Evolutionary conservation across 495 filamentous ascomycete species (phyloP).

Genomic region (Elaphomyces granulatus): DNA sequence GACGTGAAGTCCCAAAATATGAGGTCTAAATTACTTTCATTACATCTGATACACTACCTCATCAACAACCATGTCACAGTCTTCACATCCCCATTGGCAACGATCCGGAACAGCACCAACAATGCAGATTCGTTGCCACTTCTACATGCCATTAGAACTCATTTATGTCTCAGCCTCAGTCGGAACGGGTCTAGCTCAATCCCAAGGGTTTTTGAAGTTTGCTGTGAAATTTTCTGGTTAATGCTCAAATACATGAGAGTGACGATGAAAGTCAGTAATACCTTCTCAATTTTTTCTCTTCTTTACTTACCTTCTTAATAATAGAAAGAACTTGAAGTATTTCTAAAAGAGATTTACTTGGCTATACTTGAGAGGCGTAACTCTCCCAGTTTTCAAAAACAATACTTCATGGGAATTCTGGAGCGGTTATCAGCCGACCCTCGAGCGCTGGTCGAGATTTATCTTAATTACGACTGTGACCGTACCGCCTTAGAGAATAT

Average conservation of each 20-base stretch:
- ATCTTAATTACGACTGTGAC: slow-evolving; percentile 98
- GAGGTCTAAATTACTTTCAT: slow-evolving; percentile 89
- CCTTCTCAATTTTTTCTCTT: neutral
- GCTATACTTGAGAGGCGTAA: slow-evolving; percentile 80
- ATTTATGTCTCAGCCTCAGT: slow-evolving; percentile 84
- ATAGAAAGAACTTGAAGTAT: slow-evolving; percentile 94
- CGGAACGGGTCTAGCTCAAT: slow-evolving; percentile 91
- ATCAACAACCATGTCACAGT: slow-evolving; percentile 80
- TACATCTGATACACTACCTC: slow-evolving; percentile 86
- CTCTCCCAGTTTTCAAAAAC: slow-evolving; percentile 78
- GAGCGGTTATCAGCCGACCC: slow-evolving; percentile 75
- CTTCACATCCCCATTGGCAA: slow-evolving; percentile 78
- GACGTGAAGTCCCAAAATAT: slow-evolving; percentile 89
- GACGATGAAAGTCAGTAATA: slow-evolving; percentile 61
- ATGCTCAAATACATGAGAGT: slow-evolving; percentile 90
- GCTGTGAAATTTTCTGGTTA: slow-evolving; percentile 95
- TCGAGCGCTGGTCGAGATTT: slow-evolving; percentile 82
- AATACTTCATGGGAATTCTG: slow-evolving; percentile 76
- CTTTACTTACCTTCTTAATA: slow-evolving; percentile 7
- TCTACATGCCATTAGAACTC: slow-evolving; percentile 90
- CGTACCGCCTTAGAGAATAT: slow-evolving; percentile 88
- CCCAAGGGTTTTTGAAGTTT: slow-evolving; percentile 81
- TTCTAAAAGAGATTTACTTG: slow-evolving; percentile 94
- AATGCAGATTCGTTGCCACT: slow-evolving; percentile 77
- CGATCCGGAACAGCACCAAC: slow-evolving; percentile 76